Evolutionary conservation across 305 asterid genomes (phyloP), one percentile per base, ranked within the genome.

Genomic region (Fraxinus nigra): DNA sequence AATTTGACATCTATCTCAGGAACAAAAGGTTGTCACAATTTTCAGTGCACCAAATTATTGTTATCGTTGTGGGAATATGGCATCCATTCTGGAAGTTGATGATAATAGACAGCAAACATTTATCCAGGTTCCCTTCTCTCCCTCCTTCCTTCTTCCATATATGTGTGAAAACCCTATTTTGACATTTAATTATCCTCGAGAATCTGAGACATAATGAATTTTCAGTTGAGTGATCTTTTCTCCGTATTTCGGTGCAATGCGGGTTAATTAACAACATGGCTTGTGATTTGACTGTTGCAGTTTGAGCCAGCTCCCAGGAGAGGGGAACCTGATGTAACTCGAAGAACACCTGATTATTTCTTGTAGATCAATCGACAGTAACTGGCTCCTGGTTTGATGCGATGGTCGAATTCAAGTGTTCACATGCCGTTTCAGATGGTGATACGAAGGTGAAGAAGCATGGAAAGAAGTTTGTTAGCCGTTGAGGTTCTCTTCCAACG

Each of bases 41-140:
- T 95, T 95, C 82, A 95, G 98, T 77, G 98, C 98, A 65, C 98
- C 98, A 67, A 95, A 95, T 85, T 95, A 95, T 84, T 95, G 99
- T 86, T 95, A 95, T 80, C 97, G 99, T 43, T 95, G 99, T 84
- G 99, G 99, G 75, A 95, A 95, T 83, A 95, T 95, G 99, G 99
- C 99, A 20, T 95, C 99, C 78, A 95, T 95, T 82, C 87, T 95
- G 91, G 99, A 95, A 89, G 99, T 95, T 76, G 99, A 95, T 89
- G 99, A 95, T 87, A 85, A 92, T 91, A 89, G 92, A 84, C 97
- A 90, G 80, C 97, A 92, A 78, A 95, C 98, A 33, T 95, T 95
- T 82, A 95, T 92, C 85, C 99, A 95, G 99, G 99, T 95, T 75
- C 69, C 72, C 56, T 77, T 82, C 85, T 78, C 78, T 72, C 75